phyloP scores from a whole-genome alignment of 306 rosid genomes.

The Glycine tomentella region DNA sequence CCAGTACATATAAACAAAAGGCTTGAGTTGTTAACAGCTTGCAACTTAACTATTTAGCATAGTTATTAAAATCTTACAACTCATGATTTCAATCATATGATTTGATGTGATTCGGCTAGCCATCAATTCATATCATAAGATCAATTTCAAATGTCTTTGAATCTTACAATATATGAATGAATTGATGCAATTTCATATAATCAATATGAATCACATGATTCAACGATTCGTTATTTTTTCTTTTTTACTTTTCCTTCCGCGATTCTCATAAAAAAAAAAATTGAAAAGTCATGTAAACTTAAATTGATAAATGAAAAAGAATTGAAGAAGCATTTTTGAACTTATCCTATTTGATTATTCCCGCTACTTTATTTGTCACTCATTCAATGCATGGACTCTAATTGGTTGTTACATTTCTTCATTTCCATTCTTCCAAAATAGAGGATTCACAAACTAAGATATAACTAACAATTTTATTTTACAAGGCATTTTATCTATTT shows the following conservation, averaged over 20 bases:
- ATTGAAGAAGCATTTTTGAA: neutral
- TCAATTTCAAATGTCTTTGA: neutral
- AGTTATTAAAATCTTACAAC: neutral
- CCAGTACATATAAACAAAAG: neutral
- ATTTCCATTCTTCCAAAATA: neutral
- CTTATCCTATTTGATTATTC: neutral
- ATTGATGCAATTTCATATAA: neutral
- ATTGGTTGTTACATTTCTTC: neutral
- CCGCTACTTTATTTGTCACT: neutral
- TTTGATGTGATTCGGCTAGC: neutral
- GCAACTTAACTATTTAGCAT: neutral
- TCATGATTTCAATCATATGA: neutral
- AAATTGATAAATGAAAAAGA: neutral
- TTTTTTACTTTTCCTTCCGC: neutral
- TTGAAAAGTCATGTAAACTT: neutral
- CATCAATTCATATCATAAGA: neutral
- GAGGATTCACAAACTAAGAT: neutral
- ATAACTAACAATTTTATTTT: neutral
- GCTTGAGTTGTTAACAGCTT: too few species aligned
- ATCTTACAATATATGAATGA: neutral
- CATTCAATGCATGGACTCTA: neutral
- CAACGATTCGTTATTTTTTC: neutral
- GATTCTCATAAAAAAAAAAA: neutral
- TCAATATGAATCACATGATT: neutral
- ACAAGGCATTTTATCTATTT: neutral